These are phyloP conservation scores for Apiospora kogelbergensis DNA, from an alignment of 2,329 filamentous ascomycete genomes.

Conservation along the genomic window DNA sequence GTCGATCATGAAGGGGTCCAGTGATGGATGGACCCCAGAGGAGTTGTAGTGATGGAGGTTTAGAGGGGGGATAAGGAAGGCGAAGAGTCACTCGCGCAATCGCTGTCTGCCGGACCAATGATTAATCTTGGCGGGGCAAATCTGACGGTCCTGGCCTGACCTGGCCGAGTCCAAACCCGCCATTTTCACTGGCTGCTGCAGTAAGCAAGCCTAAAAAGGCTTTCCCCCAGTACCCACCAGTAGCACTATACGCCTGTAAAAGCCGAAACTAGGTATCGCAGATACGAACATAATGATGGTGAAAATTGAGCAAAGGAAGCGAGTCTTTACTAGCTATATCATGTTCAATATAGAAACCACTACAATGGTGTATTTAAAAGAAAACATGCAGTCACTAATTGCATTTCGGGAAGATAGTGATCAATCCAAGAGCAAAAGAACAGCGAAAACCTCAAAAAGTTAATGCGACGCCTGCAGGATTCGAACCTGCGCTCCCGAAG, in stretches of 20 bases:
- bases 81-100: slow-evolving; percentile 6
- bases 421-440: too few species aligned
- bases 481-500: not conserved
- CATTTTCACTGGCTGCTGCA: not conserved
- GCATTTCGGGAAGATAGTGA: too few species aligned
- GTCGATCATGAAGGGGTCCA: slow-evolving; percentile 25
- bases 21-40: slow-evolving; percentile 30
- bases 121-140: slow-evolving; percentile 8
- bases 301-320: not conserved
- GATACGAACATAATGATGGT: not conserved
- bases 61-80: slow-evolving; percentile 17
- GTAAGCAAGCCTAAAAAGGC: not conserved
- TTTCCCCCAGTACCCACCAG: not conserved
- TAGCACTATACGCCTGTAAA: not conserved
- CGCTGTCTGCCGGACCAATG: not conserved
- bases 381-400: too few species aligned
- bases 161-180: not conserved
- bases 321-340: not conserved
- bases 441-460: not conserved
- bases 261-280: not conserved
- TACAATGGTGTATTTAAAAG: not conserved
- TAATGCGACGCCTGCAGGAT: not conserved
- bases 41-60: slow-evolving; percentile 15
- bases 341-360: not conserved
- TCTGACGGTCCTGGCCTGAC: not conserved